Evolutionary conservation across 257 asterid genomes (phyloP), one percentile per base, ranked within the genome.

Genomic region (Leptodermis oblonga): DNA sequence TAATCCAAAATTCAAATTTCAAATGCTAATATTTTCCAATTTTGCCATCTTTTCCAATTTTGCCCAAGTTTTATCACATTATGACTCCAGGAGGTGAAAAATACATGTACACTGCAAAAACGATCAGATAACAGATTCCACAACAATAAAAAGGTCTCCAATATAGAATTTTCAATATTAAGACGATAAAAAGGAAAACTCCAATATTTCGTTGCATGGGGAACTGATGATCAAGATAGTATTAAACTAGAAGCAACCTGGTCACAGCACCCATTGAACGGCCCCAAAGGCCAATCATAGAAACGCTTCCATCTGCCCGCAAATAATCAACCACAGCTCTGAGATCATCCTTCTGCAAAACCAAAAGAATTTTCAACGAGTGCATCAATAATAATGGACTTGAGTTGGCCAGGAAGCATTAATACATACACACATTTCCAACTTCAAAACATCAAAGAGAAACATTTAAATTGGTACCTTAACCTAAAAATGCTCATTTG

Each of bases 241-340:
- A 43, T 42, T 9, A 52, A 75, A 73, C 68, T 46, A 36, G 65
- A 78, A 45, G 62, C 73, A 23, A 65, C 98, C 98, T 81, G 71
- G 98, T 90, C 70, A 92, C 98, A 71, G 98, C 88, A 70, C 98
- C 98, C 98, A 92, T 92, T 33, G 98, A 92, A 65, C 98, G 98
- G 75, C 98, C 98, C 98, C 98, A 92, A 54, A 92, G 79, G 36
- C 97, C 97, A 81, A 92, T 90, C 60, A 85, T 73, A 67, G 98
- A 92, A 74, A 90, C 96, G 73, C 84, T 85, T 72, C 96, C 97
- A 80, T 90, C 97, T 34, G 82, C 80, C 67, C 97, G 70, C 59
- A 92, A 84, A 76, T 86, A 83, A 59, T 92, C 84, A 71, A 92
- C 97, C 61, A 84, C 98, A 30, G 96, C 89, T 82, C 67, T 86